Evolutionary conservation across 192 early-diverging fungal species (phyloP).

Genomic region (Rhizoclosmatium globosum): DNA sequence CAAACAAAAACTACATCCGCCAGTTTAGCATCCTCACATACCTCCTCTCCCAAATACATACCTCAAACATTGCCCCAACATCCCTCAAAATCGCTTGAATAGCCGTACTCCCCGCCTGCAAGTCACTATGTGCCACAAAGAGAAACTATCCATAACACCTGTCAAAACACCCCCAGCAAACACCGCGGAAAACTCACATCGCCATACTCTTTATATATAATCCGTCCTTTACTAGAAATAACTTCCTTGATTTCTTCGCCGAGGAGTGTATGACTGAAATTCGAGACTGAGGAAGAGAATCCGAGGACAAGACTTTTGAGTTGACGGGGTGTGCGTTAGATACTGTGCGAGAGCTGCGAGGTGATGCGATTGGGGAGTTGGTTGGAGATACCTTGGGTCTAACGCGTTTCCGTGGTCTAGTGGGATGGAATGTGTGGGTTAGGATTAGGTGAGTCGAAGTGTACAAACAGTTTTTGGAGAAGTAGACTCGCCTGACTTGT

Average conservation of each 20-base stretch:
- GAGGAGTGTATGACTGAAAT: slow-evolving; percentile 64
- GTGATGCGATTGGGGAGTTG: not conserved
- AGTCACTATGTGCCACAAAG: slow-evolving; percentile 62
- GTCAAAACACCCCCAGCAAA: not conserved
- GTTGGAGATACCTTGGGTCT: slow-evolving; percentile 51
- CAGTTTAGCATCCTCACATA: not conserved
- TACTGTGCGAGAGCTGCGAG: not conserved
- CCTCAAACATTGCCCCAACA: slow-evolving; percentile 62
- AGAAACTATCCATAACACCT: slow-evolving; percentile 56
- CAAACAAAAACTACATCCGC: slow-evolving; percentile 60
- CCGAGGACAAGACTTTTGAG: slow-evolving; percentile 57
- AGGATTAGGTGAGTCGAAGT: not conserved
- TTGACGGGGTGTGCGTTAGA: not conserved
- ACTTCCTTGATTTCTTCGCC: slow-evolving; percentile 67
- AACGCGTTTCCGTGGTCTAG: slow-evolving; percentile 58
- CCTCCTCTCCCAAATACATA: not conserved
- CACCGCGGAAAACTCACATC: slow-evolving; percentile 48
- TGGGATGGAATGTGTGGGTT: not conserved
- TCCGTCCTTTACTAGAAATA: slow-evolving; percentile 54
- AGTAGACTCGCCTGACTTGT: slow-evolving; percentile 58
- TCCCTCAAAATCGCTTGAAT: slow-evolving; percentile 65
- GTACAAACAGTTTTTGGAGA: slow-evolving; percentile 59
- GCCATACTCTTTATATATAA: slow-evolving; percentile 62
- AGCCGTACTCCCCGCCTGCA: slow-evolving; percentile 51
- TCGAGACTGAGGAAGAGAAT: slow-evolving; percentile 68